Evolutionary conservation across 176 grass and related monocot species (phyloP).

Genomic region (Cocos nucifera): DNA sequence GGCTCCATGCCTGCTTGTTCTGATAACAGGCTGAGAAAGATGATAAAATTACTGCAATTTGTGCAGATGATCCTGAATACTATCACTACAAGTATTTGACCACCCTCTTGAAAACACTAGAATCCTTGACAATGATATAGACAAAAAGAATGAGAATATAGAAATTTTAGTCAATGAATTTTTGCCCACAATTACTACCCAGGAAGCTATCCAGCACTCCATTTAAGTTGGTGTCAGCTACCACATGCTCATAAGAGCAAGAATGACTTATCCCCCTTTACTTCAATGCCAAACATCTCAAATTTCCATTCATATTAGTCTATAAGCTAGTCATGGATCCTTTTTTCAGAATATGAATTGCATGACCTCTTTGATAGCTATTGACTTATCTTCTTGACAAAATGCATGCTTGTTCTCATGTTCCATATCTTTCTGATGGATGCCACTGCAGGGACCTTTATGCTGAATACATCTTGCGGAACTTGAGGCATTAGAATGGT

Average conservation of each 20-base stretch:
- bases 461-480: neutral
- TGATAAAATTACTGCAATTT: constrained; percentile 42
- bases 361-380: no score
- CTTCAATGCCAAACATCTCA: no score
- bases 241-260: no score
- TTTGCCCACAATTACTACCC: constrained; percentile 20
- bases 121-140: constrained; percentile 1
- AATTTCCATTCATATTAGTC: no score
- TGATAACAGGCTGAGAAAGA: constrained; percentile 31
- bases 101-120: neutral
- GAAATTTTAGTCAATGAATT: constrained; percentile 28
- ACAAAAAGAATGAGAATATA: constrained; percentile 43
- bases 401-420: no score
- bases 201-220: constrained; percentile 32
- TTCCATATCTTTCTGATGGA: neutral
- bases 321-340: no score
- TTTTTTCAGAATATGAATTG: no score
- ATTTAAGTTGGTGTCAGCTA: constrained; percentile 20
- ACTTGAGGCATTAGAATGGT: neutral
- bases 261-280: no score
- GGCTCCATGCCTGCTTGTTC: neutral
- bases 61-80: constrained; percentile 37
- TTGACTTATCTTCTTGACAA: no score
- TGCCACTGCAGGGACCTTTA: constrained; percentile 2
- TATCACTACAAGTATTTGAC: constrained; percentile 21